Evolutionary conservation across 106 monocot species (phyloP), one percentile per base, ranked within the genome.

Genomic region (Apostasia ramifera): DNA sequence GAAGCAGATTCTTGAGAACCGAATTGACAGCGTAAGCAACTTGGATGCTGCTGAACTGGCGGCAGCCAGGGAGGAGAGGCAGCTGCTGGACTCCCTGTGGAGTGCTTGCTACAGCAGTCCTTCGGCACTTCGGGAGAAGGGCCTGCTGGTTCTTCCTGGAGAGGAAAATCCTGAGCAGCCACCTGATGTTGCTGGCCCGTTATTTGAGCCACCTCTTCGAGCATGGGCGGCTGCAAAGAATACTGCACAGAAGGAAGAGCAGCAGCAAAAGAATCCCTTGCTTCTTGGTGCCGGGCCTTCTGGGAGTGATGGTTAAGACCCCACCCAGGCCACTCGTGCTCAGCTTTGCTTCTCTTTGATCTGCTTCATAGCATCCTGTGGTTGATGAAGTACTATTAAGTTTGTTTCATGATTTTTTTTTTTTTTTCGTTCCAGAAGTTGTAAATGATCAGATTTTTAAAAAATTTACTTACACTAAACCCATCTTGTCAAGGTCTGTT

Each of bases 31-130:
- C 37, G 86, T 95, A 53, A 80, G 77, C 48, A 54, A 68, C 3
- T 89, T 95, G 91, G 47, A 84, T 12, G 4, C 75, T 0, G 88
- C 91, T 1, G 92, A 91, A 9, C 78, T 92, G 2, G 73, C 76
- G 11, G 78, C 91, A 26, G 78, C 71, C 63, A 73, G 71, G 46
- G 95, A 95, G 62, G 95, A 95, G 84, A 66, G 88, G 53, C 86
- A 84, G 53, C 82, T 89, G 5, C 44, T 95, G 4, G 88, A 95
- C 47, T 84, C 81, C 13, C 56, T 95, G 37, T 95, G 95, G 91
- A 61, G 43, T 8, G 69, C 74, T 2, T 91, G 86, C 50, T 95
- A 84, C 49, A 60, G 80, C 6, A 82, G 89, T 47, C 91, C 95
- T 6, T 95, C 95, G 1, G 61, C 71, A 0, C 91, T 95, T 42